phyloP scores from a whole-genome alignment of 2,329 filamentous ascomycete species.

The Colletotrichum lindemuthianum region DNA sequence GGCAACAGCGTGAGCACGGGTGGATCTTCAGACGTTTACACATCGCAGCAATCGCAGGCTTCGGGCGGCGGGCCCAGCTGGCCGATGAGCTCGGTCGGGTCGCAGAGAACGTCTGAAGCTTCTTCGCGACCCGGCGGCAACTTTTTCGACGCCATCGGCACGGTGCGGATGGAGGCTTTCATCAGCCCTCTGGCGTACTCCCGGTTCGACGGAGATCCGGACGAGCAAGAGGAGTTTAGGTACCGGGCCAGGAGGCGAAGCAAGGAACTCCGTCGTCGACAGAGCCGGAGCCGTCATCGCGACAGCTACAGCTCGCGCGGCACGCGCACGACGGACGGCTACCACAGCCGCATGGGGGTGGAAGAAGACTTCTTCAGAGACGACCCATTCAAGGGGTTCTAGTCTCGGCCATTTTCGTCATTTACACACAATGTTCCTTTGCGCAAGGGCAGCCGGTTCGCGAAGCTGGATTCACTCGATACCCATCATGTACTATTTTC shows the following conservation, averaged over 20 bases:
- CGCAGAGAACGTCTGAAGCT: constrained; percentile 65
- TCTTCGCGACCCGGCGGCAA: constrained; percentile 61
- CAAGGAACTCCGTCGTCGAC: constrained; percentile 63
- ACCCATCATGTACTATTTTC: constrained; percentile 32
- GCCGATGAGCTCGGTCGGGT: constrained; percentile 56
- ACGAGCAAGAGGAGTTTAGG: constrained; percentile 62
- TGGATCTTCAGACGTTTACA: constrained; percentile 69
- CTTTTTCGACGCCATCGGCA: constrained; percentile 90
- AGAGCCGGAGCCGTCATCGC: constrained; percentile 64
- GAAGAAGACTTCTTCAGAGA: constrained; percentile 69
- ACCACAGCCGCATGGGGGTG: constrained; percentile 56
- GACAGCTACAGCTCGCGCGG: constrained; percentile 61
- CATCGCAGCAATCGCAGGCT: constrained; percentile 62
- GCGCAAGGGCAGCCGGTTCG: constrained; percentile 15
- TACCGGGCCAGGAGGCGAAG: constrained; percentile 61
- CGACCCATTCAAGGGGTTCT: constrained; percentile 72
- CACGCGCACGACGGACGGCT: constrained; percentile 58
- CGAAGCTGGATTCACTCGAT: constrained; percentile 28
- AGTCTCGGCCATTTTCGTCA: constrained; percentile 29
- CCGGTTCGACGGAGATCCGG: constrained; percentile 56
- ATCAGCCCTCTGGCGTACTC: constrained; percentile 72
- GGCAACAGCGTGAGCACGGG: constrained; percentile 67
- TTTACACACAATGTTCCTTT: constrained; percentile 5
- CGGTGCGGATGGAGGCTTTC: constrained; percentile 96
- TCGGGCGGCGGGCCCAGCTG: constrained; percentile 49